These are phyloP conservation scores for Ustilago tritici DNA, from an alignment of 1,284 basidiomycete genomes.

Conservation along the genomic window DNA sequence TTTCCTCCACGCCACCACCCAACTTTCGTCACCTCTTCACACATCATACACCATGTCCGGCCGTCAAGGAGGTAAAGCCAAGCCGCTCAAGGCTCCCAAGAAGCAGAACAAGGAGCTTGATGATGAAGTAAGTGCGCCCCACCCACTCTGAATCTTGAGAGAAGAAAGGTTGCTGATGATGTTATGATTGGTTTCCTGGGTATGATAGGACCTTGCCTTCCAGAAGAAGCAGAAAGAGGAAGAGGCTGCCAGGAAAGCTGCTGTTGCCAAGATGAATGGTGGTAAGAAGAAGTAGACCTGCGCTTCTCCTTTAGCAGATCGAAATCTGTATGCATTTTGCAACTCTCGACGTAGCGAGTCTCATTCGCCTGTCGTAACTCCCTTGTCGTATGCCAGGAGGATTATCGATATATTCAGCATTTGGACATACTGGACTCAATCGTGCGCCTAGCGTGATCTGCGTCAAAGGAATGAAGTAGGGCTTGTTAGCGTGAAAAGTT, in stretches of 20 bases:
- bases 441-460: too few relatives aligned
- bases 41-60: conserved; percentile 50
- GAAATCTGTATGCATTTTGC: background rate
- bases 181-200: background rate
- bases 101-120: conserved; percentile 62
- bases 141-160: background rate
- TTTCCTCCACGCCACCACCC: background rate
- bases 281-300: conserved; percentile 55
- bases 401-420: background rate
- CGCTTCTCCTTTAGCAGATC: background rate
- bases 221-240: conserved; percentile 64
- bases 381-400: background rate
- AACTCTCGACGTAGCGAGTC: background rate
- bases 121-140: conserved; percentile 56
- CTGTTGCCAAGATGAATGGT: conserved; percentile 54
- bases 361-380: background rate
- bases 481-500: too few relatives aligned
- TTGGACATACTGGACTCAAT: background rate
- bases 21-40: background rate
- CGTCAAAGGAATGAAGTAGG: too few relatives aligned
- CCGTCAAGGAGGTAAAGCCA: conserved; percentile 65
- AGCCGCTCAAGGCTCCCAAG: conserved; percentile 65
- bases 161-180: conserved; percentile 2
- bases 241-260: conserved; percentile 62
- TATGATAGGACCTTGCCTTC: conserved; percentile 60